Percentiles rank a stretch among this genome's conserved stretches.
phyloP scores from a whole-genome alignment of 2,329 filamentous ascomycete species.

The Arthrobotrys sinensis region DNA sequence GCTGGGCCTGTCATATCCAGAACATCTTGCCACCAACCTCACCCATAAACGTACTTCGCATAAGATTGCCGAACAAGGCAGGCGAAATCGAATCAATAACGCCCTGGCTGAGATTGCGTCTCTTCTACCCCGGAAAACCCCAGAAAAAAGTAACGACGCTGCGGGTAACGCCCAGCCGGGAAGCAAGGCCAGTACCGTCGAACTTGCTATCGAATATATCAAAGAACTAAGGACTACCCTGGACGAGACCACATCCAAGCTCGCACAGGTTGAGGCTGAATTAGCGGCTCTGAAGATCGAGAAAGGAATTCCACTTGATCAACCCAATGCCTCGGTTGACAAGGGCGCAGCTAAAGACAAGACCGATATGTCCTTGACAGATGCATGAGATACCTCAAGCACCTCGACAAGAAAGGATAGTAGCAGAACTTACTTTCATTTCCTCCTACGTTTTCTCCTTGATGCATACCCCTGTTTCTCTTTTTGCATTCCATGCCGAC shows the following conservation, averaged over 20 bases:
- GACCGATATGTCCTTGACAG: constrained; percentile 13
- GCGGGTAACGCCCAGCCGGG: constrained; percentile 46
- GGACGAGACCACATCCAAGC: constrained; percentile 75
- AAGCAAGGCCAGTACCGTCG: constrained; percentile 97
- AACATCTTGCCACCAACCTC: constrained; percentile 90
- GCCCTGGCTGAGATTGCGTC: constrained; percentile 92
- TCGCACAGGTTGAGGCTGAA: constrained; percentile 74
- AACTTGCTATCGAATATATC: constrained; percentile 96
- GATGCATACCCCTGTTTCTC: constrained; percentile 26
- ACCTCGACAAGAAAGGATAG: constrained; percentile 32
- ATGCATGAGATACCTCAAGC: constrained; percentile 15
- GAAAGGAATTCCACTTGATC: constrained; percentile 37
- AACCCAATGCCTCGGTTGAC: constrained; percentile 41
- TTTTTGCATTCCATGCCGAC: constrained; percentile 17
- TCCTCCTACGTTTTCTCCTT: constrained; percentile 25
- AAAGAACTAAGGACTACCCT: constrained; percentile 84
- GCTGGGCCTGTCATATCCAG: constrained; percentile 85
- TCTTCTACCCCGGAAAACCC: constrained; percentile 77
- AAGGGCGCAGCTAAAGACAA: constrained; percentile 17
- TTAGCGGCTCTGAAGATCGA: constrained; percentile 49
- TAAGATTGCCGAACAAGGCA: constrained; percentile 96
- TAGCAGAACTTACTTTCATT: constrained; percentile 29
- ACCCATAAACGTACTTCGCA: constrained; percentile 97
- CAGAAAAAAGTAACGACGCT: constrained; percentile 31
- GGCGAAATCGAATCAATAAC: constrained; percentile 93